Conservation (phyloP, 2,329 filamentous ascomycete genomes). For the Penicillium thymicola region DNA sequence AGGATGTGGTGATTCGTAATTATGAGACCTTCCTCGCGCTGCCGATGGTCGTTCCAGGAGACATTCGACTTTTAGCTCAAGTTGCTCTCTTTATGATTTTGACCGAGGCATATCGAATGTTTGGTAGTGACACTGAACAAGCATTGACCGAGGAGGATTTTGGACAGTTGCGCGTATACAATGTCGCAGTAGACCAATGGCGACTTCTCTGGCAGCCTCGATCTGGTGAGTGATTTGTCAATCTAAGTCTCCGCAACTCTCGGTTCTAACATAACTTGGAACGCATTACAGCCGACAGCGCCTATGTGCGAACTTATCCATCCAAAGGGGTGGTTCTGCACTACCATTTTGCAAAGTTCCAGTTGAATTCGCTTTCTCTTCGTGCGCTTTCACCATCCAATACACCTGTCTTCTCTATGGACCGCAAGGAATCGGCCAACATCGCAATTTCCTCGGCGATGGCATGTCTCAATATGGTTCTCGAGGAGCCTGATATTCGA, state of each 20-base stretch:
- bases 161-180: constrained; percentile 47
- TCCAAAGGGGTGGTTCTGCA: constrained; percentile 52
- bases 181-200: constrained; percentile 53
- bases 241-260: background rate
- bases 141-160: constrained; percentile 52
- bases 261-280: constrained; percentile 5
- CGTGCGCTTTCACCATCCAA: constrained; percentile 44
- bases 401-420: constrained; percentile 43
- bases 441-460: constrained; percentile 49
- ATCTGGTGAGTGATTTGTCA: constrained; percentile 35
- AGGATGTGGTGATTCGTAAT: constrained; percentile 56
- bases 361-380: constrained; percentile 47
- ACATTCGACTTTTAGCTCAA: constrained; percentile 57
- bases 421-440: constrained; percentile 45
- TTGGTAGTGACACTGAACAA: constrained; percentile 55
- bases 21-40: constrained; percentile 56
- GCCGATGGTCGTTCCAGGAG: constrained; percentile 51
- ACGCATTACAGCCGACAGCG: constrained; percentile 37
- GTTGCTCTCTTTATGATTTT: constrained; percentile 59
- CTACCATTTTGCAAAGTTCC: constrained; percentile 54
- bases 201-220: constrained; percentile 49
- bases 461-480: constrained; percentile 46
- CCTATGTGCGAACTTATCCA: constrained; percentile 49
- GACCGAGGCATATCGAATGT: constrained; percentile 55
- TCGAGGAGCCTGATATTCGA: constrained; percentile 49